phyloP scores from a whole-genome alignment of 768 basidiomycete species.

The Mycena indigotica region DNA sequence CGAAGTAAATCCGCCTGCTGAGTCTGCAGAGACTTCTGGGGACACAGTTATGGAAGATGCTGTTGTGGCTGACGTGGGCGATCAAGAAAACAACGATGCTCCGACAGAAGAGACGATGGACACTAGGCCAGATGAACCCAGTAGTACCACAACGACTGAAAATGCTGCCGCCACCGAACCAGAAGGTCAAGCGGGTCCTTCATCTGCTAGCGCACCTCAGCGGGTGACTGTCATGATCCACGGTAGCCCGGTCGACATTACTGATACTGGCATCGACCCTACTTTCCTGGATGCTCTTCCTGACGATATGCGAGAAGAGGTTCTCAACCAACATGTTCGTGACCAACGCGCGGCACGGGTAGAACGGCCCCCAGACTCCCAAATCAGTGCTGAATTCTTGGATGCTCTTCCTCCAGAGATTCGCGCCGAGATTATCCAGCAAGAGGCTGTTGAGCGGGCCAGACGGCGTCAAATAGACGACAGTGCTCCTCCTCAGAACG shows the following conservation, averaged over 20 bases:
- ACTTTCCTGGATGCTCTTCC: constrained; percentile 97
- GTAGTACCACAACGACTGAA: constrained; percentile 18
- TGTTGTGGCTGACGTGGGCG: constrained; percentile 5
- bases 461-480: constrained; percentile 49
- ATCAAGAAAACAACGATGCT: constrained; percentile 23
- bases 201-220: constrained; percentile 48
- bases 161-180: constrained; percentile 23
- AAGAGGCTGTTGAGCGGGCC: constrained; percentile 84
- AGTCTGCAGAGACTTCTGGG: neutral
- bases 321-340: constrained; percentile 94
- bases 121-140: constrained; percentile 55
- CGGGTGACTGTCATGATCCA: constrained; percentile 90
- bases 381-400: constrained; percentile 93
- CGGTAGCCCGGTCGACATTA: constrained; percentile 93
- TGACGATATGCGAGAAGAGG: constrained; percentile 98
- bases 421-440: constrained; percentile 94
- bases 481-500: constrained; percentile 39
- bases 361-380: constrained; percentile 77
- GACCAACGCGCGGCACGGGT: constrained; percentile 82
- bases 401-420: constrained; percentile 96
- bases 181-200: constrained; percentile 18
- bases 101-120: constrained; percentile 45
- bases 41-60: constrained; percentile 9
- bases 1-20: neutral
- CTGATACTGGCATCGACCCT: constrained; percentile 97